These are phyloP conservation scores for Yamadazyma trypodendri DNA, from an alignment of 1,139 yeast species.

Conservation along the genomic window DNA sequence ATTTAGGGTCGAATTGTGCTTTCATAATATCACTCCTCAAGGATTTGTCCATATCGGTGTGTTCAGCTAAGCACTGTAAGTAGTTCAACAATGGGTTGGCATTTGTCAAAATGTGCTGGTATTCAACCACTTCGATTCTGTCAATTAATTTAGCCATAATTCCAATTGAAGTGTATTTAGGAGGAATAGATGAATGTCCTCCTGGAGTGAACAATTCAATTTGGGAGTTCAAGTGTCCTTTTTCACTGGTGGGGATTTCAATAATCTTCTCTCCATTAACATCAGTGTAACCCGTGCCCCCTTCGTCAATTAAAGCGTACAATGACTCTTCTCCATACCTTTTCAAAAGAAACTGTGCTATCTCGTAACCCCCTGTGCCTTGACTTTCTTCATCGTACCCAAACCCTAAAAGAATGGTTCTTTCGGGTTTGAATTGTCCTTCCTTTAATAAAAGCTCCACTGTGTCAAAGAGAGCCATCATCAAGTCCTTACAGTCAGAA, in stretches of 20 bases:
- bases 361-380: conserved; percentile 38
- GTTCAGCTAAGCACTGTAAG: conserved; percentile 46
- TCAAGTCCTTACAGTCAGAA: conserved; percentile 45
- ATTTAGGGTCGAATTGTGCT: conserved; percentile 38
- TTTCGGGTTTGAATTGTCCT: conserved; percentile 35
- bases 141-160: conserved; percentile 40
- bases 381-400: conserved; percentile 52
- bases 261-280: conserved; percentile 50
- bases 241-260: conserved; percentile 52
- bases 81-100: conserved; percentile 41
- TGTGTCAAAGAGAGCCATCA: conserved; percentile 42
- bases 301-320: conserved; percentile 48
- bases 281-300: conserved; percentile 32
- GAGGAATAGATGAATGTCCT: conserved; percentile 52
- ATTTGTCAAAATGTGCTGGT: conserved; percentile 34
- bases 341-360: conserved; percentile 28
- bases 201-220: conserved; percentile 46
- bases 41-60: conserved; percentile 28
- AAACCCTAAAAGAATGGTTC: conserved; percentile 45
- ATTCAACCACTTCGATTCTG: conserved; percentile 36
- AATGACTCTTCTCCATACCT: conserved; percentile 43
- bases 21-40: conserved; percentile 36
- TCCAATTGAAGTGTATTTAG: conserved; percentile 48
- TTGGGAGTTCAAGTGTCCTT: conserved; percentile 42
- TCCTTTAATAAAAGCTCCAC: conserved; percentile 38